phyloP scores from a whole-genome alignment of 2,329 filamentous ascomycete genomes.

The Berkeleyomyces basicola region DNA sequence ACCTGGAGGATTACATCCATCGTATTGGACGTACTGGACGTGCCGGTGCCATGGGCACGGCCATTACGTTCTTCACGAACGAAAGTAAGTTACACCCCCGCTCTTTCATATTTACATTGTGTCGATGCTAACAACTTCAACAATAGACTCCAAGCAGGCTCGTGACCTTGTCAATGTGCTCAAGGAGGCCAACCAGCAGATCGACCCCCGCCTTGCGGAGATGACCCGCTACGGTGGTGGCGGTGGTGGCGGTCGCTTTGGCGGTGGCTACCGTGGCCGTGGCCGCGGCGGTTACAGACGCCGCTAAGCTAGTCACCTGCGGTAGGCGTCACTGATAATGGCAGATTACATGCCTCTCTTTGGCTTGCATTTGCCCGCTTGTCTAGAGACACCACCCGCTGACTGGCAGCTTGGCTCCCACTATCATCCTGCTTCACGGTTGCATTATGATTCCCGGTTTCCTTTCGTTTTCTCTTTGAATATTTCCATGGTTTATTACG shows the following conservation, averaged over 20 bases:
- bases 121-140: constrained; percentile 22
- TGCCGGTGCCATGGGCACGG: constrained; percentile 85
- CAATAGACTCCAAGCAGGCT: constrained; percentile 72
- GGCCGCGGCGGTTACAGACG: constrained; percentile 30
- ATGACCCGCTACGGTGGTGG: constrained; percentile 88
- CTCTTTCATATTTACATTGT: not conserved
- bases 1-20: constrained; percentile 96
- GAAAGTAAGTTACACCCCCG: constrained; percentile 59
- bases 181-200: constrained; percentile 92
- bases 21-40: constrained; percentile 91
- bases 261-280: constrained; percentile 54
- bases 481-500: constrained; percentile 6
- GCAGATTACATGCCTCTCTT: not conserved
- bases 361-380: constrained; percentile 19
- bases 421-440: constrained; percentile 1
- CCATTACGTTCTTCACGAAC: constrained; percentile 97
- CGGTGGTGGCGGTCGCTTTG: constrained; percentile 62
- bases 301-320: constrained; percentile 18
- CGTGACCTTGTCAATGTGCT: constrained; percentile 90
- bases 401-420: constrained; percentile 14
- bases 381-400: constrained; percentile 36
- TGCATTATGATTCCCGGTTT: constrained; percentile 10
- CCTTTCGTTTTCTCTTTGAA: not conserved
- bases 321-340: not conserved
- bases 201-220: constrained; percentile 87